Percentiles rank a stretch among this genome's conserved stretches.
Conservation (phyloP, 768 basidiomycete species). For the Termitomyces sp. region DNA sequence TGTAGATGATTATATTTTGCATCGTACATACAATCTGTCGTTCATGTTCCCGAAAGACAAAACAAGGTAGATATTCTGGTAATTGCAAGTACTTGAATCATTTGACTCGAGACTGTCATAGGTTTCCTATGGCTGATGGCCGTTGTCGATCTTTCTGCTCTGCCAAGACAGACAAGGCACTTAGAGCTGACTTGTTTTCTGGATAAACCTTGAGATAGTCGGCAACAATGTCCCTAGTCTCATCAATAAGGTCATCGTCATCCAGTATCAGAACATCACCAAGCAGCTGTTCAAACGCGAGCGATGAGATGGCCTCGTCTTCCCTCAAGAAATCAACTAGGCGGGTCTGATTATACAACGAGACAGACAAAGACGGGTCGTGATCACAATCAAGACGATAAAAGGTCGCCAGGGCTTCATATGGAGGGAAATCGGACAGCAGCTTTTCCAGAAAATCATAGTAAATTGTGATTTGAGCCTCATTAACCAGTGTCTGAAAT, state of each 20-base stretch:
- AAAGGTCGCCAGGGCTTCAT: conserved; percentile 5
- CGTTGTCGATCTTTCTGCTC: background rate
- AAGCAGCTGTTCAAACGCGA: conserved; percentile 3
- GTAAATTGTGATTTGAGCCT: conserved; percentile 4
- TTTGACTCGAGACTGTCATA: background rate
- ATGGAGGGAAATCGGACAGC: conserved; percentile 4
- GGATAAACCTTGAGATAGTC: background rate
- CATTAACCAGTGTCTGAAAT: conserved; percentile 6
- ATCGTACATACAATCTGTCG: background rate
- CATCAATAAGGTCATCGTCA: background rate
- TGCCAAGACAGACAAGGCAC: background rate
- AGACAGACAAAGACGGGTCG: background rate
- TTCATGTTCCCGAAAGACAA: background rate
- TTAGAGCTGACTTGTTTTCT: background rate
- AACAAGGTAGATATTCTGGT: background rate
- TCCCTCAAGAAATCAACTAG: background rate
- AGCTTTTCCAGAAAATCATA: background rate
- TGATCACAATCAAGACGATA: background rate
- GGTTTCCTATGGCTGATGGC: background rate
- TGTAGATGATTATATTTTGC: background rate
- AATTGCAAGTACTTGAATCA: background rate
- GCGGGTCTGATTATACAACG: conserved; percentile 3
- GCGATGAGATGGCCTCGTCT: background rate
- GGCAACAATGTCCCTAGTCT: background rate
- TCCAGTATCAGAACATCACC: background rate